Evolutionary conservation across 352 stramenopile genomes (phyloP).

Genomic region (Pythium vanterpoolii): DNA sequence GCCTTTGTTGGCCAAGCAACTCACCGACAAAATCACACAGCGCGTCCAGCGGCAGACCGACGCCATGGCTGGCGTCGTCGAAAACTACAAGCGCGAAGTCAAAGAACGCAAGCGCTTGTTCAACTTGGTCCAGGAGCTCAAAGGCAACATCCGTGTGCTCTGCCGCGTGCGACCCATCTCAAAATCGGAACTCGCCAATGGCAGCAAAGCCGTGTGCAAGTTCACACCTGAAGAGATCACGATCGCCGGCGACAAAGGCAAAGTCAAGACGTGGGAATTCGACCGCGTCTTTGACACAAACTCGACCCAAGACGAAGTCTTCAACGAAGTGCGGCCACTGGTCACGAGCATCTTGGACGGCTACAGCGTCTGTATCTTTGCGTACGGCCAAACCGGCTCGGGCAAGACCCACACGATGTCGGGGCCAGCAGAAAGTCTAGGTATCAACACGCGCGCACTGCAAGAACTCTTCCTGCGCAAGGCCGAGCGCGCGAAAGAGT

Average conservation of each 20-base stretch:
- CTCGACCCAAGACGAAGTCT: slow-evolving; percentile 77
- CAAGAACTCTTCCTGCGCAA: slow-evolving; percentile 83
- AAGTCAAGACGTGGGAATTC: slow-evolving; percentile 85
- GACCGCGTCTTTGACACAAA: slow-evolving; percentile 81
- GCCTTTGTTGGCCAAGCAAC: slow-evolving; percentile 54
- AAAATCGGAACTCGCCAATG: slow-evolving; percentile 62
- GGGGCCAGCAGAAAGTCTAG: slow-evolving; percentile 57
- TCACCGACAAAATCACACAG: slow-evolving; percentile 68
- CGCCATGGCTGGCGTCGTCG: slow-evolving; percentile 79
- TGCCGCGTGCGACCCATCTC: slow-evolving; percentile 94
- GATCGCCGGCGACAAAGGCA: slow-evolving; percentile 76
- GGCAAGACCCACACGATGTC: slow-evolving; percentile 89
- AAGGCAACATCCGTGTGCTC: slow-evolving; percentile 97
- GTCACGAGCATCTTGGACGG: slow-evolving; percentile 85
- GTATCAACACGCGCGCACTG: slow-evolving; percentile 84
- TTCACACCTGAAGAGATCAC: slow-evolving; percentile 80
- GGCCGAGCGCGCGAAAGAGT: slow-evolving; percentile 59
- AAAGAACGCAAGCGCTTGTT: slow-evolving; percentile 92
- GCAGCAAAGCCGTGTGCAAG: slow-evolving; percentile 82
- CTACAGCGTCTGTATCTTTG: slow-evolving; percentile 91
- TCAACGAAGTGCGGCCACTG: slow-evolving; percentile 68
- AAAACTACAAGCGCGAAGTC: slow-evolving; percentile 89
- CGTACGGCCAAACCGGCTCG: slow-evolving; percentile 84
- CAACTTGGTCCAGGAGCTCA: slow-evolving; percentile 94
- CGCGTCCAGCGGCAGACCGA: slow-evolving; percentile 71